phyloP scores from a whole-genome alignment of 805 yeast genomes.

The Metschnikowia gruessii region DNA sequence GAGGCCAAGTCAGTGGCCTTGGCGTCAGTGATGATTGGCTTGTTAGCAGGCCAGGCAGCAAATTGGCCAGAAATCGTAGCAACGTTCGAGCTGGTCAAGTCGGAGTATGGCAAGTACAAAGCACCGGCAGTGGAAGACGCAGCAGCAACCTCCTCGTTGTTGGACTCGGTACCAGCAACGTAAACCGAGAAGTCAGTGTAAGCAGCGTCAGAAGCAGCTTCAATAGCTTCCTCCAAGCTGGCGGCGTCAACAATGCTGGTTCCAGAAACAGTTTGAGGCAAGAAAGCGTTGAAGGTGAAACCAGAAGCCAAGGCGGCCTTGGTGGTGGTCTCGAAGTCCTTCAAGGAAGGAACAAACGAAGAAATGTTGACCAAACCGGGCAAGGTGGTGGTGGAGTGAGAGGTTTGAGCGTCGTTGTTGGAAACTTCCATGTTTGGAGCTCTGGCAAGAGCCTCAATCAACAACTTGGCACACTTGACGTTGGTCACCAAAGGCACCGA shows the following conservation, averaged over 20 bases:
- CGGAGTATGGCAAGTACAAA: constrained; percentile 76
- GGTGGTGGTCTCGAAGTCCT: constrained; percentile 66
- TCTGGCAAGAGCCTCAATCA: constrained; percentile 91
- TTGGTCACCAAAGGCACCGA: constrained; percentile 97
- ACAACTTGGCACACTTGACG: constrained; percentile 93
- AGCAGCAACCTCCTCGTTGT: constrained; percentile 58
- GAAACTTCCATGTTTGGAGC: constrained; percentile 63
- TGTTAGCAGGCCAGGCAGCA: constrained; percentile 76
- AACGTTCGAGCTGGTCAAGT: constrained; percentile 63
- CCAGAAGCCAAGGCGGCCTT: constrained; percentile 78
- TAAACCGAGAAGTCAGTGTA: constrained; percentile 81
- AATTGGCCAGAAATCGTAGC: constrained; percentile 78
- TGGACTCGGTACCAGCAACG: constrained; percentile 76
- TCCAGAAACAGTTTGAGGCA: constrained; percentile 69
- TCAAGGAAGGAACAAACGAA: constrained; percentile 69
- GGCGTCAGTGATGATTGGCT: constrained; percentile 91
- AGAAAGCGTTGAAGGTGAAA: constrained; percentile 78
- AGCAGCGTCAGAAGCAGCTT: constrained; percentile 54
- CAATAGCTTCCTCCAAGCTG: constrained; percentile 63
- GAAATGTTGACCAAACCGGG: constrained; percentile 88
- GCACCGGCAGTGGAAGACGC: constrained; percentile 70
- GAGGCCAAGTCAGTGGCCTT: constrained; percentile 91
- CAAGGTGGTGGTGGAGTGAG: constrained; percentile 74
- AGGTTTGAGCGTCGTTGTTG: constrained; percentile 83
- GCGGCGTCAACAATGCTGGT: constrained; percentile 61